Evolutionary conservation across 73 alveolate genomes (phyloP).

Genomic region (Chromera velia): DNA sequence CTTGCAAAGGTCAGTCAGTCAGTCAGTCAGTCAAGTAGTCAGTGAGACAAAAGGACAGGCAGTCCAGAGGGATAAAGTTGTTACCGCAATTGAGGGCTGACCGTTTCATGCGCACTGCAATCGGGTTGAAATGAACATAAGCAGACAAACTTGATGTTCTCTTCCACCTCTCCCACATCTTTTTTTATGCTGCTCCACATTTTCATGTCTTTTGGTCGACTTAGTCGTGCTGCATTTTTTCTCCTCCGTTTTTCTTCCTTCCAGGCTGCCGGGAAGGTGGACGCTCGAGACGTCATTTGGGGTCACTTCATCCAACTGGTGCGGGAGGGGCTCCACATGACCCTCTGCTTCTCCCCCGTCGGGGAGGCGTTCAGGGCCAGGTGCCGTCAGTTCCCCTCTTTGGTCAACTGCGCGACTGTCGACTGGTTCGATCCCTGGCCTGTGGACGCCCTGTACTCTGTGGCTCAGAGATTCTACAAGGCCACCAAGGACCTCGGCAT

Average conservation of each 20-base stretch:
- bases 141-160: no score
- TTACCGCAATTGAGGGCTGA: constrained; percentile 6
- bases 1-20: constrained; percentile 65
- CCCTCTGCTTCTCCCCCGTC: constrained; percentile 98
- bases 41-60: background rate
- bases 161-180: no score
- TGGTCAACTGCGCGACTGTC: constrained; percentile 85
- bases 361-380: constrained; percentile 97
- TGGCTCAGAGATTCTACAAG: constrained; percentile 84
- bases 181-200: no score
- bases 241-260: background rate
- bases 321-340: constrained; percentile 93
- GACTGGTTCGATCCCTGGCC: constrained; percentile 98
- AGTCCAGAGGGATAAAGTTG: background rate
- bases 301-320: constrained; percentile 89
- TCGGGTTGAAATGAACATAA: no score
- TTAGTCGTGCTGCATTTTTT: no score
- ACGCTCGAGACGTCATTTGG: constrained; percentile 85
- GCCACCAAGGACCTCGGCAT: constrained; percentile 54
- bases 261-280: constrained; percentile 83
- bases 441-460: constrained; percentile 91
- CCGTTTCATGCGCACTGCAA: background rate
- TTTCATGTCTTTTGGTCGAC: no score
- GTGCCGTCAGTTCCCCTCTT: constrained; percentile 95
- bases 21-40: background rate